Evolutionary conservation across 2,329 filamentous ascomycete genomes (phyloP), one percentile per base, ranked within the genome.

Genomic region (Cordyceps cicadae): DNA sequence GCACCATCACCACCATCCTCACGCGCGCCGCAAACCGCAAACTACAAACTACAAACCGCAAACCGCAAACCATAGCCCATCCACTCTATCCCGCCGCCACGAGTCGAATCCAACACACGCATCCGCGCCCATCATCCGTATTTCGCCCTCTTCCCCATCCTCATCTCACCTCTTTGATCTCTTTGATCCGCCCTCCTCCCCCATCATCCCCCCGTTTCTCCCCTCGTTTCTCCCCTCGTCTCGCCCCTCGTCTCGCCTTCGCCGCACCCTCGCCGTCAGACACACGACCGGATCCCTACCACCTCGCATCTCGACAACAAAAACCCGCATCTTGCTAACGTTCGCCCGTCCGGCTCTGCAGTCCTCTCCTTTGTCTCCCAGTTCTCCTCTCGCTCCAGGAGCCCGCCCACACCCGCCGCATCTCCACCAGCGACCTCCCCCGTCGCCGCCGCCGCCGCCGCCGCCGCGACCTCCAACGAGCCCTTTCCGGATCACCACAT

Each of bases 311-410:
- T 39, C 32, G 34, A 41, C 51, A 19, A 49, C 39, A 43, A 5
- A n/a, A 15, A 17, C 1, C 14, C 39, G 15, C 39, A 43, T n/a
- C 39, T 43, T 37, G 19, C 54, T 54, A 46, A 50, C 39, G 12
- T 26, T 2, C 17, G 15, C 46, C 46, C 19, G 7, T 37, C 32
- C 21, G 29, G 55, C 55, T 59, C 65, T 68, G 60, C 72, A 95
- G 91, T 96, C 61, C 81, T 92, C 68, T 95, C 90, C 68, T 95
- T 95, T 76, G 93, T 95, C 83, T 91, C 89, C 74, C 85, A 87
- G 76, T 87, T 89, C 79, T 88, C 77, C 79, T 88, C 77, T 65
- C 73, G 75, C 62, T 74, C 77, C 67, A 77, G 76, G 64, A 73
- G 66, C 57, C 68, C 74, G 65, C 74, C 77, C 45, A 75, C 78